phyloP scores from a whole-genome alignment of 176 grass and related monocot species.

The Chloris gayana region DNA sequence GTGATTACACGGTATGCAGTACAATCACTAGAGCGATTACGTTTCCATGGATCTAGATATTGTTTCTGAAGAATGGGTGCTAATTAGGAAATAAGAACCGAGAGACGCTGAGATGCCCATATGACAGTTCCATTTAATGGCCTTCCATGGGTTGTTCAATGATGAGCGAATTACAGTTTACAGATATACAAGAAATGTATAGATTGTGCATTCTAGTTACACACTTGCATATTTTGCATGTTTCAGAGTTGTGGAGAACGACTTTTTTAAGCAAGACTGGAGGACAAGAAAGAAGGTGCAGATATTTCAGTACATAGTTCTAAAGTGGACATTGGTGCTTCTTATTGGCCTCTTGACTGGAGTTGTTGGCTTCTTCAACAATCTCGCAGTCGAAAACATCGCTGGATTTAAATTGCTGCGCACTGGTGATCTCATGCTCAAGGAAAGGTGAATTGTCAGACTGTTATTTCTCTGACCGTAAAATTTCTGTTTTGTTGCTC shows the following conservation, averaged over 20 bases:
- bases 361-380: conserved; percentile 83
- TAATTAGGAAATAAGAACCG: background rate
- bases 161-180: background rate
- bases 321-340: conserved; percentile 87
- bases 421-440: conserved; percentile 71
- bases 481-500: background rate
- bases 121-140: background rate
- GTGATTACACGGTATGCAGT: background rate
- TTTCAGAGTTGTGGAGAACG: conserved; percentile 86
- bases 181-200: too few species aligned
- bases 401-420: conserved; percentile 72
- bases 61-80: background rate
- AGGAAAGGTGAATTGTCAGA: conserved; percentile 52
- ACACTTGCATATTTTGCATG: background rate
- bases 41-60: background rate
- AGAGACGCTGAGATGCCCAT: background rate
- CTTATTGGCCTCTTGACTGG: conserved; percentile 78
- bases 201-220: too few species aligned
- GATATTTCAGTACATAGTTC: conserved; percentile 84
- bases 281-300: conserved; percentile 71
- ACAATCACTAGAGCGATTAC: background rate
- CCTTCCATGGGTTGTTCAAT: background rate
- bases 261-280: conserved; percentile 95
- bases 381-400: conserved; percentile 94
- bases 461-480: background rate